These are phyloP conservation scores for Aspergillus egyptiacus DNA, from an alignment of 495 filamentous ascomycete genomes.

Conservation along the genomic window DNA sequence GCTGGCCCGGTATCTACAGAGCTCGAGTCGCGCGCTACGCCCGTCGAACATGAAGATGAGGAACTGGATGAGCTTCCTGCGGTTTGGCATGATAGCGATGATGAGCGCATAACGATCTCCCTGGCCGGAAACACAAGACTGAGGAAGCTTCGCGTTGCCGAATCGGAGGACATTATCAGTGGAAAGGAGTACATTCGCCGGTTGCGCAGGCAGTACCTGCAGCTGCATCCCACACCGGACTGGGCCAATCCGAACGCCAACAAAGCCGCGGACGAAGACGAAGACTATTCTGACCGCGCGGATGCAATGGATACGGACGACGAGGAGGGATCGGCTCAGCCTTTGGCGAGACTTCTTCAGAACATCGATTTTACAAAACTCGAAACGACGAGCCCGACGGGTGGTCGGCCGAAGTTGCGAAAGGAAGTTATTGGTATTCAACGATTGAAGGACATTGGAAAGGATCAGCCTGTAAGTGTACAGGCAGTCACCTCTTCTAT, in stretches of 20 bases:
- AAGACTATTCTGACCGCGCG: slow-evolving; percentile 36
- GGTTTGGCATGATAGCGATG: slow-evolving; percentile 94
- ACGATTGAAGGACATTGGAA: slow-evolving; percentile 58
- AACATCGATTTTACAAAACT: slow-evolving; percentile 51
- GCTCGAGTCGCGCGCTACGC: slow-evolving; percentile 29
- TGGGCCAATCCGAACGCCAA: slow-evolving; percentile 60
- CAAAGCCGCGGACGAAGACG: slow-evolving; percentile 44
- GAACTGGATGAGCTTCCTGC: slow-evolving; percentile 33
- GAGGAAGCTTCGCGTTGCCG: slow-evolving; percentile 72
- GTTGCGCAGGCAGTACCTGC: slow-evolving; percentile 73
- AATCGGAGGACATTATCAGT: slow-evolving; percentile 76
- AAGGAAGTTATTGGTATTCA: slow-evolving; percentile 86
- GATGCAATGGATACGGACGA: slow-evolving; percentile 51
- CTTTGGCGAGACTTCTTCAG: slow-evolving; percentile 74
- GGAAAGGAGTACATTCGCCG: slow-evolving; percentile 79
- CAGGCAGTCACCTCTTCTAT: neutral
- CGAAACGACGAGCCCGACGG: slow-evolving; percentile 29
- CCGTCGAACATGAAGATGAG: slow-evolving; percentile 30
- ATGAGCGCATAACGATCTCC: slow-evolving; percentile 79
- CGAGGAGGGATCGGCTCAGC: slow-evolving; percentile 60
- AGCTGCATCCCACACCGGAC: slow-evolving; percentile 69
- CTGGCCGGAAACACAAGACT: slow-evolving; percentile 65
- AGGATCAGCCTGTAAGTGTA: slow-evolving; percentile 49
- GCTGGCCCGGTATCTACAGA: slow-evolving; percentile 43
- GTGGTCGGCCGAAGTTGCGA: slow-evolving; percentile 58